A percentile compares a stretch with the other conserved stretches of the same genome.
Conservation (phyloP, 768 basidiomycete genomes). For the Pisolithus sp. region DNA sequence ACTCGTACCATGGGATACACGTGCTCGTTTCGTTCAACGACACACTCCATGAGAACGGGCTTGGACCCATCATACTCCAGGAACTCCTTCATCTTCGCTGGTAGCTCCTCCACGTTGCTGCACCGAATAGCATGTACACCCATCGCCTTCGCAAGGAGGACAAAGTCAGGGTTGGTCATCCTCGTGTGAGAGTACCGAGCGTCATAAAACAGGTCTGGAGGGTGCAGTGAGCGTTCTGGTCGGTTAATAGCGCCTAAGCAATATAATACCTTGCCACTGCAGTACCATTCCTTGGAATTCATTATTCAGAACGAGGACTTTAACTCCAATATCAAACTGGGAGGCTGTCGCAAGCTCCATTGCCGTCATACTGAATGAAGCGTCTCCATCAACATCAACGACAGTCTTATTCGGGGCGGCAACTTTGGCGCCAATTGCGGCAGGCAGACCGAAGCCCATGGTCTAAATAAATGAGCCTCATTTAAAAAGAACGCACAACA, state of each 20-base stretch:
- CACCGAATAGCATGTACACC: constrained; percentile 86
- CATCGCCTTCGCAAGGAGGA: constrained; percentile 86
- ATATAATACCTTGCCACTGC: constrained; percentile 88
- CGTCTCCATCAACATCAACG: constrained; percentile 95
- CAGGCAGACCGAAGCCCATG: constrained; percentile 96
- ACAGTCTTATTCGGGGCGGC: constrained; percentile 91
- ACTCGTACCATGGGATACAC: constrained; percentile 81
- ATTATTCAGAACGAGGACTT: constrained; percentile 89
- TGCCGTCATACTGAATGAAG: constrained; percentile 98
- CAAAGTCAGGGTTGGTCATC: constrained; percentile 96
- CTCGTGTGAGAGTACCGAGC: constrained; percentile 92
- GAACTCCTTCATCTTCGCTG: constrained; percentile 97
- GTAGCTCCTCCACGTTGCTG: constrained; percentile 63
- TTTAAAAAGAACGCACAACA: background rate
- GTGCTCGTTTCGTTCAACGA: constrained; percentile 79
- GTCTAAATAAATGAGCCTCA: constrained; percentile 44
- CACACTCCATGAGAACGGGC: constrained; percentile 88
- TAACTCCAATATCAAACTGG: constrained; percentile 90
- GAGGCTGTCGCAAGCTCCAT: constrained; percentile 97
- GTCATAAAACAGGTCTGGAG: constrained; percentile 87
- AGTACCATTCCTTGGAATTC: constrained; percentile 99
- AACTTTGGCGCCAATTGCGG: constrained; percentile 95
- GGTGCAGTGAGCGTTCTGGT: background rate
- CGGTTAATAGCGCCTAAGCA: background rate
- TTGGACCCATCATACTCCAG: constrained; percentile 84